phyloP scores from a whole-genome alignment of 768 basidiomycete species.

The Russula sp. region DNA sequence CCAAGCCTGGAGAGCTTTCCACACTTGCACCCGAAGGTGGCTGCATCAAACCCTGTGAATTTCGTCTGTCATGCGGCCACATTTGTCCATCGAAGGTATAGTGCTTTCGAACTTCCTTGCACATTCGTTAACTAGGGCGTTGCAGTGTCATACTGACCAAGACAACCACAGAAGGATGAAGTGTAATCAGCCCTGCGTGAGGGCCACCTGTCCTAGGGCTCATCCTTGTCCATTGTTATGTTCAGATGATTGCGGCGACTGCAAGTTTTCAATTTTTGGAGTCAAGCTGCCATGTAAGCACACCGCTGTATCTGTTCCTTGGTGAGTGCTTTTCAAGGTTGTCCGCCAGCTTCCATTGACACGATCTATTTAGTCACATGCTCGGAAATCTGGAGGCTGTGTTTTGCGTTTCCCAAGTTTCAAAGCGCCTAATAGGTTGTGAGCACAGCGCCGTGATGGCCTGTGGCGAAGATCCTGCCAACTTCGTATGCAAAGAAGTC shows the following conservation, averaged over 20 bases:
- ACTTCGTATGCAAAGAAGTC: constrained; percentile 22
- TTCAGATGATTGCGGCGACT: constrained; percentile 27
- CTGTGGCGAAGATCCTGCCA: constrained; percentile 21
- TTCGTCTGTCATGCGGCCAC: constrained; percentile 29
- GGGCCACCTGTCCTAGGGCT: constrained; percentile 19
- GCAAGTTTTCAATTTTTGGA: constrained; percentile 24
- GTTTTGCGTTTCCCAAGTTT: constrained; percentile 25
- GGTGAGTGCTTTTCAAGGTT: constrained; percentile 22
- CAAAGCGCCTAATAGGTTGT: constrained; percentile 28
- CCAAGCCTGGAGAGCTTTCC: constrained; percentile 13
- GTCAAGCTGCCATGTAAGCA: constrained; percentile 29
- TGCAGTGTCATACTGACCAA: constrained; percentile 24
- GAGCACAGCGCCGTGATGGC: constrained; percentile 27
- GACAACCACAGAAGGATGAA: constrained; percentile 21
- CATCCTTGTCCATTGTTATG: constrained; percentile 30
- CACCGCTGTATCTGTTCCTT: constrained; percentile 21
- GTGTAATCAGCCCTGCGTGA: constrained; percentile 25
- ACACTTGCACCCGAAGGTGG: constrained; percentile 26
- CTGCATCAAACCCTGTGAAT: constrained; percentile 28
- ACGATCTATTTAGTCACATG: constrained; percentile 22
- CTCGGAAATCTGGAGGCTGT: constrained; percentile 26
- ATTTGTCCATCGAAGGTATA: constrained; percentile 27
- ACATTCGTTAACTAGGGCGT: not conserved
- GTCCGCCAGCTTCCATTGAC: not conserved
- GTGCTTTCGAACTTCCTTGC: not conserved